A percentile compares a stretch with the other conserved stretches of the same genome.
phyloP scores from a whole-genome alignment of 176 grass and related monocot genomes.

The Phoenix dactylifera region DNA sequence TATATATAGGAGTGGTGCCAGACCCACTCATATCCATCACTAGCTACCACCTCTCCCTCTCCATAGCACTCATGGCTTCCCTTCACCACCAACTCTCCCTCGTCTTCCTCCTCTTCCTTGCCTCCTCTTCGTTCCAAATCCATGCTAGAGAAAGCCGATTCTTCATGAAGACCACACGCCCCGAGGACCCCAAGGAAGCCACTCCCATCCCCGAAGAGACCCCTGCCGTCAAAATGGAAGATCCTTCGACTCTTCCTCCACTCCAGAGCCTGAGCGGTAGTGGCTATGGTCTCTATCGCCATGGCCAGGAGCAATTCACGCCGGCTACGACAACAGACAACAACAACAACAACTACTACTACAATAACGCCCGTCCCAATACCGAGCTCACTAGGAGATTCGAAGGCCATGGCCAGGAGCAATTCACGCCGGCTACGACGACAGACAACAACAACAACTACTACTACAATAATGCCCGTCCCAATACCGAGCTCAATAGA shows the following conservation, averaged over 20 bases:
- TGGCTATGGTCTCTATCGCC: slow-evolving; percentile 36
- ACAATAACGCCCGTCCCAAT: background rate
- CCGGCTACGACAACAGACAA: slow-evolving; percentile 6
- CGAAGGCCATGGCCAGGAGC: background rate
- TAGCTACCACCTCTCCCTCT: background rate
- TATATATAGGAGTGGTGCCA: too few species aligned
- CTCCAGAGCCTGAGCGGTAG: slow-evolving; percentile 5
- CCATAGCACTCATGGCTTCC: slow-evolving; percentile 15
- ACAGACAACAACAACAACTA: too few species aligned
- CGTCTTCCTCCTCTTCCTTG: slow-evolving; percentile 6
- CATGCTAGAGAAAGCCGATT: slow-evolving; percentile 6
- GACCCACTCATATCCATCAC: too few species aligned
- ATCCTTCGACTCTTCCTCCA: slow-evolving; percentile 5
- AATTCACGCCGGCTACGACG: slow-evolving; percentile 12
- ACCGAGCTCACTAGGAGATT: background rate
- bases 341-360: background rate
- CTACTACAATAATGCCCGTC: background rate
- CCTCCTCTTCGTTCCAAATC: slow-evolving; percentile 1
- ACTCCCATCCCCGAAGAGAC: background rate
- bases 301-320: slow-evolving; percentile 1
- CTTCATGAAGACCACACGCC: slow-evolving; percentile 22
- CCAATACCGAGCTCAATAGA: background rate
- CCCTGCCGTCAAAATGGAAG: background rate
- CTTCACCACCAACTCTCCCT: background rate
- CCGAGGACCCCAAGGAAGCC: background rate